These are phyloP conservation scores for Acephala macrosclerotiorum DNA, from an alignment of 2,329 filamentous ascomycete species.

Conservation along the genomic window DNA sequence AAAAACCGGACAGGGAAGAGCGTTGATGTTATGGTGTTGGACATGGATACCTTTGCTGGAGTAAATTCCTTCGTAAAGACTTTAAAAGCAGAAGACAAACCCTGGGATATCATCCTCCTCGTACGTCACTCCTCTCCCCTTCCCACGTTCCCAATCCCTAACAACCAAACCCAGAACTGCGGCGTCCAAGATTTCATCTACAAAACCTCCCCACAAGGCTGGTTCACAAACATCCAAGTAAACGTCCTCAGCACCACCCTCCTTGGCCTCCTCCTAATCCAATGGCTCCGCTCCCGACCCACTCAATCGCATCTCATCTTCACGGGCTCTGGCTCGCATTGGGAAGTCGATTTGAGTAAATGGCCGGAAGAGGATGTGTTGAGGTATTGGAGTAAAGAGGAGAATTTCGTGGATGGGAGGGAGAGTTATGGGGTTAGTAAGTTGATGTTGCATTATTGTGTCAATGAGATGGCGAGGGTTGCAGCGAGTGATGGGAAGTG, in stretches of 20 bases:
- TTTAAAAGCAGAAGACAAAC: constrained; percentile 13
- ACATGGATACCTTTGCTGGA: constrained; percentile 26
- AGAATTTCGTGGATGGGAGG: constrained; percentile 6
- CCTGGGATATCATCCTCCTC: constrained; percentile 26
- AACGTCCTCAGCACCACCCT: constrained; percentile 20
- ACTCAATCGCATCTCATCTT: constrained; percentile 11
- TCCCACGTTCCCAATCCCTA: not conserved
- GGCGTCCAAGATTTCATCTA: constrained; percentile 20
- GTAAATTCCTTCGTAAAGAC: constrained; percentile 21
- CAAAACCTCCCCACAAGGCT: constrained; percentile 13
- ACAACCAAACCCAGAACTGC: constrained; percentile 29
- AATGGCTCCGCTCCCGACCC: constrained; percentile 13
- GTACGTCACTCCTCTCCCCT: constrained; percentile 19
- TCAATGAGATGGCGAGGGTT: not conserved
- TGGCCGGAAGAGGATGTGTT: constrained; percentile 11
- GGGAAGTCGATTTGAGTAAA: not conserved
- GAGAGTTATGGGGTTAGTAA: not conserved
- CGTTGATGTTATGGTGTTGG: constrained; percentile 22
- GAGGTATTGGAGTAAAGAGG: not conserved
- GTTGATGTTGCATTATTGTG: not conserved
- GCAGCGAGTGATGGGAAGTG: not conserved
- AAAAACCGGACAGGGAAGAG: constrained; percentile 31
- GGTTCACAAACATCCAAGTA: constrained; percentile 19
- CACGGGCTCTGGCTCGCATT: constrained; percentile 15
- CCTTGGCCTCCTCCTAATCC: constrained; percentile 16